Evolutionary conservation across 257 asterid species (phyloP), one percentile per base, ranked within the genome.

Genomic region (Solanum arcanum): DNA sequence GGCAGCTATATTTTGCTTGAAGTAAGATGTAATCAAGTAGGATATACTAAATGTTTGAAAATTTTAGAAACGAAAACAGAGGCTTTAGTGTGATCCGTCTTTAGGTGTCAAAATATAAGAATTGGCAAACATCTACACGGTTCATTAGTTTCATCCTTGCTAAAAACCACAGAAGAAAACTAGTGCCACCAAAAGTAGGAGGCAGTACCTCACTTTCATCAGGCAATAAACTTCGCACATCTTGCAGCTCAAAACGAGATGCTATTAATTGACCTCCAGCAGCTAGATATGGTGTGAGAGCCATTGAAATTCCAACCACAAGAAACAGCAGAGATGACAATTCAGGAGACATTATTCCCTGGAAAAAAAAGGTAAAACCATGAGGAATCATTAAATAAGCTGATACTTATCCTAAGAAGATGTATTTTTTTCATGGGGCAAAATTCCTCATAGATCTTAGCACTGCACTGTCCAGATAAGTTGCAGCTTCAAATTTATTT

Each of bases 191-290:
- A 70, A 69, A 64, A 66, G 88, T 84, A 75, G 49, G 83, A 72
- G 52, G 85, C 68, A 86, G 89, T 86, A 97, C 99, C 99, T 97
- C 99, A 89, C 98, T 97, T 92, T 97, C 99, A 85, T 88, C 96
- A 52, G 99, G 99, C 87, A 97, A 94, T 86, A 97, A 93, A 91
- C 98, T 96, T 44, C 99, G 95, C 89, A 97, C 99, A 92, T 97
- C 99, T 62, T 97, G 98, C 88, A 93, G 95, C 92, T 96, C 99
- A 92, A 97, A 97, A 73, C 96, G 97, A 89, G 99, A 96, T 87
- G 99, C 99, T 92, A 97, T 92, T 86, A 97, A 88, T 90, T 97
- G 99, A 89, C 99, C 99, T 89, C 99, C 99, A 87, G 99, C 99
- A 83, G 99, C 99, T 91, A 97, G 90, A 93, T 93, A 97, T 49